A percentile compares a stretch with the other conserved stretches of the same genome.
These are phyloP conservation scores for Xylaria sp. DNA, from an alignment of 2,329 filamentous ascomycete genomes.

Conservation along the genomic window DNA sequence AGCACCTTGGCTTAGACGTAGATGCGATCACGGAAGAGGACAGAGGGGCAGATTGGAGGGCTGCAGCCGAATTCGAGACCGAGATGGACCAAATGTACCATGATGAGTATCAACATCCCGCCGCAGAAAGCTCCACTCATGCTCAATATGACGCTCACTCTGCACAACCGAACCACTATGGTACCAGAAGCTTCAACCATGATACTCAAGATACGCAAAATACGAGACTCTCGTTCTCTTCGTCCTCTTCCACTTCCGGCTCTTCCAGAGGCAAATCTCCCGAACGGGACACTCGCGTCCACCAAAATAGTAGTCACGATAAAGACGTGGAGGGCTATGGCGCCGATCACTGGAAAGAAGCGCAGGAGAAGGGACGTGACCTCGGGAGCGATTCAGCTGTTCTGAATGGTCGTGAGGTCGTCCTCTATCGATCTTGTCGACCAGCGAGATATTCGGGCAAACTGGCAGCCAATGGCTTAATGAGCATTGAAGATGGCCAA, in stretches of 20 bases:
- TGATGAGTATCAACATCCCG: conserved; percentile 54
- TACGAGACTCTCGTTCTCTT: conserved; percentile 39
- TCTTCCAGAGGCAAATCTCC: conserved; percentile 52
- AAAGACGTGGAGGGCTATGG: conserved; percentile 84
- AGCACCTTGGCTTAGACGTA: conserved; percentile 95
- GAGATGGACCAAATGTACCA: conserved; percentile 73
- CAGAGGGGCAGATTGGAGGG: conserved; percentile 73
- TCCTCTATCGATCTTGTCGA: conserved; percentile 61
- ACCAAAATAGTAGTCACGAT: conserved; percentile 70
- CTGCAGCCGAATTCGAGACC: conserved; percentile 63
- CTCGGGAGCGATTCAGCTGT: conserved; percentile 78
- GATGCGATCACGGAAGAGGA: conserved; percentile 89
- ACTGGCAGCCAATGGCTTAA: conserved; percentile 16
- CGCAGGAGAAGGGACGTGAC: conserved; percentile 69
- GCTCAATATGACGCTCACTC: conserved; percentile 32
- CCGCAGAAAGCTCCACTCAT: conserved; percentile 40
- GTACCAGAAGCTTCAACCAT: conserved; percentile 48
- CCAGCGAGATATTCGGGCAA: conserved; percentile 24
- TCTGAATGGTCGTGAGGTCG: conserved; percentile 75
- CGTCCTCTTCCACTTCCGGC: conserved; percentile 40
- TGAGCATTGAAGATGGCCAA: conserved; percentile 50
- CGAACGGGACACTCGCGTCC: conserved; percentile 64
- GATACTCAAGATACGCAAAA: conserved; percentile 41
- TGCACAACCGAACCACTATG: conserved; percentile 34
- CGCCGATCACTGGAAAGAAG: conserved; percentile 76